Base-by-base conservation (phyloP, 2,329 filamentous ascomycete species). In the Beauveria caledonica region DNA sequence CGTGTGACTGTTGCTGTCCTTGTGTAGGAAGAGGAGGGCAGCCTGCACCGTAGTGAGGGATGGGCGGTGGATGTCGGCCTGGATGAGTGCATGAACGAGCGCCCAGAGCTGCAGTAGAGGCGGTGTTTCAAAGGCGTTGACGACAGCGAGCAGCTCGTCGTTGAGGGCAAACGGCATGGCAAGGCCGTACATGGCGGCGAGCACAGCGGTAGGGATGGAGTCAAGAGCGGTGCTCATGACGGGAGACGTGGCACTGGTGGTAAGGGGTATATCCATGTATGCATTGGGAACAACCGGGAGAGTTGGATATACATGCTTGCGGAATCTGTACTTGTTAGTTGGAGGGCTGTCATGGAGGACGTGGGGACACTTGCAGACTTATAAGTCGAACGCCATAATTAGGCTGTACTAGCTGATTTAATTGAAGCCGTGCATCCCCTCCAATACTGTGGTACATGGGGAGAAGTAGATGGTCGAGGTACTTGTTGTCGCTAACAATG, bases 151-250 rank as follows among this genome's bases (percentile, higher is more conserved):
- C 2, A 58, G 57, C 40, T 63, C 59, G 40, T 64, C 63, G 29
- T 64, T 50, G 40, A 60, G 36, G 13, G 61, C 53, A 42, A 59
- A 64, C 2, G 63, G 63, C 52, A 64, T 46, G n/a, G 63, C 62
- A 7, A 61, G 51, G 5, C 45, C 62, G 46, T 64, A 64, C 19
- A 64, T 61, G 25, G 62, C 60, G 3, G 62, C 63, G 6, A 64
- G 58, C 6, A 64, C 51, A 5, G 51, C 23, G 13, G 54, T 46
- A 1, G 63, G 62, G 11, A 63, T 53, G 15, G 45, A 33, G 17
- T 61, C 61, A 13, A 64, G 36, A n/a, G 40, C 50, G 36, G 27
- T 6, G 21, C 21, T 25, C 13, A 25, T 19, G 17, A 23, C 2
- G n/a, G 39, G 21, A 11, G 42, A 29, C 27, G 56, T 5, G 33